phyloP scores from a whole-genome alignment of 139 green algal genomes.

The Chlorella sp. region DNA sequence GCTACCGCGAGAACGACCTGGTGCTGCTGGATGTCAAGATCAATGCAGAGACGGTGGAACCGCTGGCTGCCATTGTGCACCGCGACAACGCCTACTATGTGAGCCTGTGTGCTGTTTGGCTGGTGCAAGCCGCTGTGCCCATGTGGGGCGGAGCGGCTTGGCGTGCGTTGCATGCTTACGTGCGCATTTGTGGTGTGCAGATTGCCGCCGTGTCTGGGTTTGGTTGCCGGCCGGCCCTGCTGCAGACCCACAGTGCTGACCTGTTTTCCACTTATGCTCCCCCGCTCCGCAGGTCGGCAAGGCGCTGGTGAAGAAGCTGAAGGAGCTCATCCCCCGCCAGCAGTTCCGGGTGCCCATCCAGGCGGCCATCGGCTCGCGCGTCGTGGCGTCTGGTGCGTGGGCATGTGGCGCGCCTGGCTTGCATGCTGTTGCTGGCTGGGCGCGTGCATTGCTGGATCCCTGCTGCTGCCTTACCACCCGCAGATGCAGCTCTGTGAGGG shows the following conservation, averaged over 20 bases:
- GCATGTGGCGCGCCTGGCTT: too few species aligned
- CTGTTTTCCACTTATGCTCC: too few species aligned
- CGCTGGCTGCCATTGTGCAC: conserved; percentile 85
- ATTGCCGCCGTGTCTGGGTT: background rate
- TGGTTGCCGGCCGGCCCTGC: background rate
- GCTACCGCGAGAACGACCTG: conserved; percentile 89
- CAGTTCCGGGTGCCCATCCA: conserved; percentile 86
- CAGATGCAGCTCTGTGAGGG: conserved; percentile 97
- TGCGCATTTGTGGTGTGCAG: too few species aligned
- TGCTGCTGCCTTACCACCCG: too few species aligned
- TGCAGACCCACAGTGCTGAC: too few species aligned
- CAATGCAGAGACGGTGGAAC: conserved; percentile 86
- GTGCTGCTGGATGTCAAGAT: conserved; percentile 92
- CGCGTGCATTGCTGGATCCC: too few species aligned
- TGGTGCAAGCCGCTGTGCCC: too few species aligned
- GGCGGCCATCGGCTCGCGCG: conserved; percentile 68
- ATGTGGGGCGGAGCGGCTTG: too few species aligned
- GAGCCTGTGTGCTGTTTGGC: conserved; percentile 37
- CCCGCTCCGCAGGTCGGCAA: conserved; percentile 74
- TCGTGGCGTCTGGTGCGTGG: conserved; percentile 73
- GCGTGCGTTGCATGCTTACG: too few species aligned
- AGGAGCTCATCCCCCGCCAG: conserved; percentile 71
- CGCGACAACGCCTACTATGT: conserved; percentile 57
- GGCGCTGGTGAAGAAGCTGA: conserved; percentile 88
- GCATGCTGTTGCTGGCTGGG: too few species aligned